Evolutionary conservation across 2,329 filamentous ascomycete genomes (phyloP), one percentile per base, ranked within the genome.

Genomic region (Aotearoamyces nothofagi): DNA sequence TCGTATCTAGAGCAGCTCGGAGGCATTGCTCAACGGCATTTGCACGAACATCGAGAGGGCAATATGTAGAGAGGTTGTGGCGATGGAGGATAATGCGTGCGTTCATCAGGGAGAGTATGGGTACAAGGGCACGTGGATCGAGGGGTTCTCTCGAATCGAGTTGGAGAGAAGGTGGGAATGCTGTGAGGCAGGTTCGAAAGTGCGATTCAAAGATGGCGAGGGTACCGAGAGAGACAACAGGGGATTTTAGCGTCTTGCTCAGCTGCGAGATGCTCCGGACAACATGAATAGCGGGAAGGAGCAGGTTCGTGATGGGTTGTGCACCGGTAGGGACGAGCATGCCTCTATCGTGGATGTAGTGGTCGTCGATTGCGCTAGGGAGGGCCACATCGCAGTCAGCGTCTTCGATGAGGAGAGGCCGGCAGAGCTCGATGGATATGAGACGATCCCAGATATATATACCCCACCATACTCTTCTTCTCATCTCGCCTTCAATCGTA

Each of bases 391-490:
- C 82, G 57, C 83, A 93, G 51, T 96, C 87, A 17, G 71, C 66
- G 43, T 96, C 87, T 45, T 86, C 67, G 45, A 96, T 92, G 39
- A 86, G 55, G 32, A 80, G 69, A 1, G 87, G 83, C 28, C 78
- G 73, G 6, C 82, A 80, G 17, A 84, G 63, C 47, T 93, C 86
- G 9, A 92, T 60, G 0, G 83, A 75, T 27, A 92, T 58, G 15
- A 80, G 66, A 37, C 84, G 72, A 55, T 98, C 90, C 57, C 86
- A 73, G 24, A 83, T 71, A 53, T 96, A 96, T 32, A 93, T 70
- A 9, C 81, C 73, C 84, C 90, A 98, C 87, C 87, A 98, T 3
- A 90, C 70, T 31, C 86, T 67, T 35, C 80, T 72, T 31, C 86
- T 72, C 71, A 87, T 84, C 52, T 96, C 87, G 8, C 69, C 69